Evolutionary conservation across 2,329 filamentous ascomycete species (phyloP).

Genomic region (Trichophyton equinum): DNA sequence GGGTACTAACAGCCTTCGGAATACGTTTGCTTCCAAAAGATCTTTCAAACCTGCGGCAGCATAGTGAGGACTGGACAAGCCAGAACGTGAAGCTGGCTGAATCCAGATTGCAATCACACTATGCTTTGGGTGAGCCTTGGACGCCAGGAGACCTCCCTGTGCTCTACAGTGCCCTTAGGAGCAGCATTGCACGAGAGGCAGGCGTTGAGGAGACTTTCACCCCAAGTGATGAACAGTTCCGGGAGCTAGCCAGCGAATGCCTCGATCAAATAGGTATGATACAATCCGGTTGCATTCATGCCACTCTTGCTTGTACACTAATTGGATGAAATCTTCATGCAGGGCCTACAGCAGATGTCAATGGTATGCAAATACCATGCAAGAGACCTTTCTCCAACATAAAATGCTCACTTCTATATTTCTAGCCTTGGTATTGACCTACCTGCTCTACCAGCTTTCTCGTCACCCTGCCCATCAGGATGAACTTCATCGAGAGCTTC

Average conservation of each 20-base stretch:
- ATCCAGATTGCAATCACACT: neutral
- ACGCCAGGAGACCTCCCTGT: neutral
- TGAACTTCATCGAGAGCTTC: slow-evolving; percentile 8
- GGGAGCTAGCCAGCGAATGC: neutral
- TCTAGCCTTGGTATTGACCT: slow-evolving; percentile 7
- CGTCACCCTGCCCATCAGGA: slow-evolving; percentile 8
- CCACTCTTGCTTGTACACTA: neutral
- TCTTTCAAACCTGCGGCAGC: neutral
- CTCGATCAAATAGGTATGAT: neutral
- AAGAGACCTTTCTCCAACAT: neutral
- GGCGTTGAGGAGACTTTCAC: neutral
- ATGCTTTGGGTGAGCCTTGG: neutral
- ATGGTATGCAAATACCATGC: neutral
- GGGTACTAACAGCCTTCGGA: neutral
- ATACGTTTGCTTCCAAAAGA: neutral
- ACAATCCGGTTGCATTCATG: neutral
- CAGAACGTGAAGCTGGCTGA: neutral
- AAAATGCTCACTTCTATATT: slow-evolving; percentile 12
- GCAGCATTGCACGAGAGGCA: neutral
- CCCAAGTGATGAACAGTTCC: neutral
- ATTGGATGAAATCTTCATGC: neutral
- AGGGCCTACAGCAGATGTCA: neutral
- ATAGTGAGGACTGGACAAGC: neutral
- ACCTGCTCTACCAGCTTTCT: slow-evolving; percentile 9
- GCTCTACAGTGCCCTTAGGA: neutral